Base-by-base conservation (phyloP, 345 rosid genomes). In the Raphanus sativus region DNA sequence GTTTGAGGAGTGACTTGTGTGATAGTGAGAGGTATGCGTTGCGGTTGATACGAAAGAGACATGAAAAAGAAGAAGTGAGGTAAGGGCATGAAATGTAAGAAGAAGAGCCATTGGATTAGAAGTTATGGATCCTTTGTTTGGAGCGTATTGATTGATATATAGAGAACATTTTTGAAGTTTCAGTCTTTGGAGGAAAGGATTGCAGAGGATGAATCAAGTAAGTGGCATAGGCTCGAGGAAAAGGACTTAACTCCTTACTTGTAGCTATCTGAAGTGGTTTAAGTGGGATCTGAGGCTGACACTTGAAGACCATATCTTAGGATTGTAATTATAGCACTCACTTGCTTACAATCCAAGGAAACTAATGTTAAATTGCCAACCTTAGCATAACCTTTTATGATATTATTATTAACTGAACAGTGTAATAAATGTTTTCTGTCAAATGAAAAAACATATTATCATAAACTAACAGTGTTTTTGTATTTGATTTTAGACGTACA, bases 281-380 rank as follows among this genome's bases (percentile, higher is more conserved):
- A 70, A 88, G 97, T 90, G 94, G 94, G 85, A 83, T 13, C 13
- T 81, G 90, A 90, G 80, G 81, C 60, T 52, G 97, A 90, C 90
- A 79, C 78, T 85, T 74, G 62, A 69, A 24, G 70, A 50, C 75
- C 63, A 9, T 65, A 77, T 65, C 63, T 15, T 77, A 59, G 69
- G 21, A n/a, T 74, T 55, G 67, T 29, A 38, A 56, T 73, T 69
- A 55, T 60, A 74, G 30, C 29, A 78, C 71, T 54, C 55, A 38
- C 33, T 73, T 36, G 78, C 82, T 79, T 74, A 54, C 78, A 79
- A 68, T 66, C 54, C 75, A 79, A 79, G 82, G 29, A 74, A 79
- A 29, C 67, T 58, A 40, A 30, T 65, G 60, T 40, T 54, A 28
- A 26, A 13, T 24, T 62, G 1, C 75, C 62, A 62, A 7, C 50